phyloP scores from a whole-genome alignment of 768 basidiomycete genomes.

The Tulasnella calospora region DNA sequence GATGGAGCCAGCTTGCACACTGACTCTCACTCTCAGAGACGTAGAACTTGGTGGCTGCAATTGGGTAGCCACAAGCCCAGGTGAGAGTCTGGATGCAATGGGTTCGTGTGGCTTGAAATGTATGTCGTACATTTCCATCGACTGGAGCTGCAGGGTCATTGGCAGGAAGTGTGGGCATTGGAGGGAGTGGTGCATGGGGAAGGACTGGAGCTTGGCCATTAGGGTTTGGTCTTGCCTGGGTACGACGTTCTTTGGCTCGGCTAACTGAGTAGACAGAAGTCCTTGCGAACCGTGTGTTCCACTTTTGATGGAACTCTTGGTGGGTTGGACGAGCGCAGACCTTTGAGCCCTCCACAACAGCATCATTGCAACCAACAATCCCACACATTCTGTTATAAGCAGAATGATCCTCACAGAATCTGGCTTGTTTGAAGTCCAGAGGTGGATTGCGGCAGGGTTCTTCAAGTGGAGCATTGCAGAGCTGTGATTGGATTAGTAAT shows the following conservation, averaged over 20 bases:
- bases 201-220: neutral
- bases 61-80: no score
- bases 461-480: constrained; percentile 28
- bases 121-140: no score
- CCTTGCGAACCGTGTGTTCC: constrained; percentile 30
- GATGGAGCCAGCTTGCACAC: no score
- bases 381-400: constrained; percentile 30
- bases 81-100: no score
- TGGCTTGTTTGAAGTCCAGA: constrained; percentile 35
- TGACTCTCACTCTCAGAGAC: no score
- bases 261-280: constrained; percentile 34
- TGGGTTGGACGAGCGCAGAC: constrained; percentile 32
- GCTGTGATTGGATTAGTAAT: constrained; percentile 30
- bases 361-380: constrained; percentile 31
- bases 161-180: neutral
- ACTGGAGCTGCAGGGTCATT: no score
- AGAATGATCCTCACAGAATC: constrained; percentile 34
- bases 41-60: no score
- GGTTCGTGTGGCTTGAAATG: no score
- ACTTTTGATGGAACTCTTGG: constrained; percentile 29
- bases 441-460: constrained; percentile 31
- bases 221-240: neutral
- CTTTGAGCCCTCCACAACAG: constrained; percentile 21
- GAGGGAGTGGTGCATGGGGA: neutral
- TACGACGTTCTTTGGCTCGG: constrained; percentile 33